Conservation (phyloP, 495 filamentous ascomycete genomes). For the Aspergillus bridgeri region DNA sequence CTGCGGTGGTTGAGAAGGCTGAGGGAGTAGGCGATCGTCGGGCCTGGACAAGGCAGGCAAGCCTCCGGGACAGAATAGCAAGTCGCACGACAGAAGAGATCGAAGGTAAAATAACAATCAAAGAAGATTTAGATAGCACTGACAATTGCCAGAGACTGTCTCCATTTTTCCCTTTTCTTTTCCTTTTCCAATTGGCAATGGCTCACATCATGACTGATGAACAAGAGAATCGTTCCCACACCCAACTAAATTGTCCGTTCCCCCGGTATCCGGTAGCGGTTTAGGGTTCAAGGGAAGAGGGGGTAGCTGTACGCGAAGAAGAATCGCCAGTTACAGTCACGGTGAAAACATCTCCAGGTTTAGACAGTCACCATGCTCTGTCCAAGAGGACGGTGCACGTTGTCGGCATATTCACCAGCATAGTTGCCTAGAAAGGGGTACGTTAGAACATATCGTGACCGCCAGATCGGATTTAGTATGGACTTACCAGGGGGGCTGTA, state of each 20-base stretch:
- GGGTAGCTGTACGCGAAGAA: neutral
- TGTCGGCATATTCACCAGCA: constrained; percentile 58
- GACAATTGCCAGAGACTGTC: constrained; percentile 15
- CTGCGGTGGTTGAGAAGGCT: neutral
- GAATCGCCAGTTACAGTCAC: neutral
- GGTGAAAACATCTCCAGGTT: constrained; percentile 6
- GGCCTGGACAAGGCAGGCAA: constrained; percentile 2
- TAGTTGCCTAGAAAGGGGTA: constrained; percentile 57
- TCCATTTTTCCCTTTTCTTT: constrained; percentile 7
- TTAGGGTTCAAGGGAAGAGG: no score
- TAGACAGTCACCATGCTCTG: constrained; percentile 26
- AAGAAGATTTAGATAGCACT: neutral
- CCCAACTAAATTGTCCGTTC: neutral
- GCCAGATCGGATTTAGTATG: neutral
- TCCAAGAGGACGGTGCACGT: constrained; percentile 55
- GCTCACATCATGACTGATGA: constrained; percentile 6
- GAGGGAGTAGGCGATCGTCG: neutral
- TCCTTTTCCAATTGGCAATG: neutral
- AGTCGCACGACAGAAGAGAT: constrained; percentile 1
- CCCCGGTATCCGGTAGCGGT: no score
- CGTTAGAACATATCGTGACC: constrained; percentile 19
- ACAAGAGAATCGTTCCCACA: neutral
- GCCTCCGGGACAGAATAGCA: neutral
- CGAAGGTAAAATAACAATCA: constrained; percentile 1
- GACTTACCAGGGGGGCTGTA: constrained; percentile 65